Evolutionary conservation across 2,329 filamentous ascomycete species (phyloP).

Genomic region (Venturia asperata): DNA sequence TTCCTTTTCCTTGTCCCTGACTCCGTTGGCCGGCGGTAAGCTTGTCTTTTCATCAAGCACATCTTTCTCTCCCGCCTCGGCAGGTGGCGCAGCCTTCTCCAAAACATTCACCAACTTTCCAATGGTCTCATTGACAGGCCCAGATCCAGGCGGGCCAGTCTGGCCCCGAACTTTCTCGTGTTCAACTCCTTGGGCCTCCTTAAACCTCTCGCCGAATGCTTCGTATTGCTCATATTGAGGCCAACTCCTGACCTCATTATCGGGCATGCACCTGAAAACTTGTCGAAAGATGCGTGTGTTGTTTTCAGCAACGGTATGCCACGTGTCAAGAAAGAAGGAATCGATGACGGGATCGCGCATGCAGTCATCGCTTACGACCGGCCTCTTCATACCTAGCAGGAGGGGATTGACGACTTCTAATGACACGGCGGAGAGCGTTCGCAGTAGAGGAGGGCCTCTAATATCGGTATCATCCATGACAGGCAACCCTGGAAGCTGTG

Average conservation of each 20-base stretch:
- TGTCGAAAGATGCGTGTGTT: slow-evolving; percentile 91
- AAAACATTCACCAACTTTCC: slow-evolving; percentile 26
- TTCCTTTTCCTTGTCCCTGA: slow-evolving; percentile 4
- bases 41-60: neutral
- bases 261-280: slow-evolving; percentile 95
- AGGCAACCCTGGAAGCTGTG: slow-evolving; percentile 64
- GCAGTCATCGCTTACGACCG: slow-evolving; percentile 77
- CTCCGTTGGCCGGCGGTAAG: neutral
- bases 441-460: slow-evolving; percentile 60
- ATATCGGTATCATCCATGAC: slow-evolving; percentile 73
- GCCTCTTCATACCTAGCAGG: slow-evolving; percentile 61
- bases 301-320: slow-evolving; percentile 81
- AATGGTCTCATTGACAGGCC: slow-evolving; percentile 23
- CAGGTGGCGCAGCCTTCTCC: slow-evolving; percentile 33
- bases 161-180: slow-evolving; percentile 37
- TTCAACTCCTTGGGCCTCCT: slow-evolving; percentile 52
- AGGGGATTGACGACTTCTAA: slow-evolving; percentile 41
- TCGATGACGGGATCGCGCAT: slow-evolving; percentile 86
- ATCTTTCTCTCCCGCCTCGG: slow-evolving; percentile 16
- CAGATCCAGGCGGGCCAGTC: slow-evolving; percentile 43
- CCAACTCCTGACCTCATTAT: slow-evolving; percentile 90
- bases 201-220: slow-evolving; percentile 71
- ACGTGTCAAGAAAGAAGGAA: slow-evolving; percentile 77
- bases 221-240: slow-evolving; percentile 82
- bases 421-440: slow-evolving; percentile 48